Evolutionary conservation across 1,139 yeast species (phyloP), one percentile per base, ranked within the genome.

Genomic region (Sugiyamaella sp.): DNA sequence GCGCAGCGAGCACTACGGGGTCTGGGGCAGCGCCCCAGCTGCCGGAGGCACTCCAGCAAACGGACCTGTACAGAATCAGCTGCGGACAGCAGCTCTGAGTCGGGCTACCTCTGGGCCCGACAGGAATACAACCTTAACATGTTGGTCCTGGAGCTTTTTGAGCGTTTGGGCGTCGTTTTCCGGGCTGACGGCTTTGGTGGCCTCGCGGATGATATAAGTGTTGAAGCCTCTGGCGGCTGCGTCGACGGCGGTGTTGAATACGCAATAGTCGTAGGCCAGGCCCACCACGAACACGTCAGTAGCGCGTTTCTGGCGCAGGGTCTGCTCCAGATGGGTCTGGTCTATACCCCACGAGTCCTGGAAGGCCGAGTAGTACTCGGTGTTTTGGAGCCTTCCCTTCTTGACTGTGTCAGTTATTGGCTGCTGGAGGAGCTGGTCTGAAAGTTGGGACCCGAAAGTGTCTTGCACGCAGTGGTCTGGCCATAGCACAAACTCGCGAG

Each of bases 281-380:
- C 98, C 98, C 1, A 85, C 95, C 29, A 88, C 77, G 48, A 77
- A 82, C 3, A 90, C 89, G 49, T 84, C 80, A 1, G 80, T 76
- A 40, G 89, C 80, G 0, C 69, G 72, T 29, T 74, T 60, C 0
- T 73, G 64, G 24, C 66, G 67, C 58, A 91, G 74, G 40, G 76
- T 69, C 1, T 67, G 68, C 51, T 77, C 75, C 60, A 91, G 73
- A 54, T 83, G 93, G 0, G 97, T 90, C 46, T 80, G 74, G 63
- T 86, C 85, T 32, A 80, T 63, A 21, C 81, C 79, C 95, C 96
- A 89, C 25, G 81, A 77, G 68, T 91, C 98, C 52, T 78, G 74
- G 67, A 91, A 90, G 39, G 95, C 91, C n/a, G 96, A 89, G 66
- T 90, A 91, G 68, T 85, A 89, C 66, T 91, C 98, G 20, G 95